These are phyloP conservation scores for Suzukiozyma palmioleophila DNA, from an alignment of 1,139 yeast species.

Conservation along the genomic window DNA sequence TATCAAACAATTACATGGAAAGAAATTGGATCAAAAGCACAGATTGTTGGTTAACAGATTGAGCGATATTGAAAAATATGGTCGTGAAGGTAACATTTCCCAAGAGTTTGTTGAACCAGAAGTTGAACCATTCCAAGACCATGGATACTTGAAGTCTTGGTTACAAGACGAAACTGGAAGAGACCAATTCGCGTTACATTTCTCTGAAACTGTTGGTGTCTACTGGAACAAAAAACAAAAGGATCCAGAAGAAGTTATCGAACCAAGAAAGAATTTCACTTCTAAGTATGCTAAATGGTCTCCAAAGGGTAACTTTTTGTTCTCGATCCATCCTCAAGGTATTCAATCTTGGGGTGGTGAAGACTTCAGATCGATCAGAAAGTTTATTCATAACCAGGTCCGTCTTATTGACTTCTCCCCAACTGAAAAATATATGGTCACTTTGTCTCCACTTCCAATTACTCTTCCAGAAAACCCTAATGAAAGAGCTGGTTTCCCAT, in stretches of 20 bases:
- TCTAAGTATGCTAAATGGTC: conserved; percentile 86
- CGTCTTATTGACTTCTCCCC: conserved; percentile 91
- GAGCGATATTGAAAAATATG: conserved; percentile 80
- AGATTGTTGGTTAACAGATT: conserved; percentile 80
- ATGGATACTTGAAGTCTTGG: conserved; percentile 88
- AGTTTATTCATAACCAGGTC: conserved; percentile 86
- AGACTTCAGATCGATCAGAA: conserved; percentile 65
- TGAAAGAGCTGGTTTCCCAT: conserved; percentile 68
- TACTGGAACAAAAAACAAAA: conserved; percentile 81
- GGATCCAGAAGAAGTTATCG: conserved; percentile 73
- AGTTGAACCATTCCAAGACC: conserved; percentile 63
- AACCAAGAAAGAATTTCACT: conserved; percentile 81
- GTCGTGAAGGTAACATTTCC: conserved; percentile 60
- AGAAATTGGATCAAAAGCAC: conserved; percentile 91
- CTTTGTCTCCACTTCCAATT: conserved; percentile 86
- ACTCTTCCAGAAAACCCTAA: conserved; percentile 63
- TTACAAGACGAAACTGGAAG: conserved; percentile 84
- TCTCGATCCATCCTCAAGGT: conserved; percentile 92
- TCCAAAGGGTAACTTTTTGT: conserved; percentile 86
- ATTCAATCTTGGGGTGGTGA: conserved; percentile 96
- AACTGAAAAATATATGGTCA: conserved; percentile 82
- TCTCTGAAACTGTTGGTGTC: conserved; percentile 76
- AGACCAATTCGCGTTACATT: conserved; percentile 84
- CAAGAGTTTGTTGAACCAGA: conserved; percentile 68
- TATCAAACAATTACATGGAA: conserved; percentile 75